Percentiles rank a stretch among this genome's conserved stretches.
phyloP scores from a whole-genome alignment of 257 asterid genomes.

The Gentiana straminea region DNA sequence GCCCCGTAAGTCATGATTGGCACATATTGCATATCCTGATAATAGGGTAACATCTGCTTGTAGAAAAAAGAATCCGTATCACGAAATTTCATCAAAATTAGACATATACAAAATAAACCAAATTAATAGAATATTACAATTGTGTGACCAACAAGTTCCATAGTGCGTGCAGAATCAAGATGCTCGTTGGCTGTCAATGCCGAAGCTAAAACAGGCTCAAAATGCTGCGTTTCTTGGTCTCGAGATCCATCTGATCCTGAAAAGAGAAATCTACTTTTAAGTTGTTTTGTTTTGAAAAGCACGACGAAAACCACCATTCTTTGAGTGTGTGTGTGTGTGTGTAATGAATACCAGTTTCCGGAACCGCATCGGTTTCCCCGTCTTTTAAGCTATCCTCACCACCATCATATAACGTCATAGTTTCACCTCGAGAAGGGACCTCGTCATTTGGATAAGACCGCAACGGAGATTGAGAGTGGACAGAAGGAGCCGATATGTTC shows the following conservation, averaged over 20 bases:
- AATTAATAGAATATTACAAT: constrained; percentile 21
- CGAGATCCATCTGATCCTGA: constrained; percentile 33
- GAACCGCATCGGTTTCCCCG: constrained; percentile 21
- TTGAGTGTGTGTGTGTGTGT: neutral
- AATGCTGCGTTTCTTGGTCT: neutral
- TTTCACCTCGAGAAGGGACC: constrained; percentile 32
- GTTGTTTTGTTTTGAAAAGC: neutral
- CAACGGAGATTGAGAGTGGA: constrained; percentile 61
- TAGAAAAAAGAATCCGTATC: too few relatives aligned
- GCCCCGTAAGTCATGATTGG: constrained; percentile 61
- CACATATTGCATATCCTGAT: constrained; percentile 56
- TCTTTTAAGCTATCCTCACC: constrained; percentile 26
- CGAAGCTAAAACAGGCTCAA: constrained; percentile 16
- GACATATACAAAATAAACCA: too few relatives aligned
- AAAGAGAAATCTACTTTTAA: constrained; percentile 7
- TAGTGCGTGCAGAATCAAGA: constrained; percentile 33
- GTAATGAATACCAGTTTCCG: constrained; percentile 31
- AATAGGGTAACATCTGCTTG: constrained; percentile 14
- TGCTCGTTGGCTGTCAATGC: constrained; percentile 13
- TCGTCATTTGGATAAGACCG: constrained; percentile 42
- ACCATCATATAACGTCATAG: constrained; percentile 17
- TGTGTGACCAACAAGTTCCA: constrained; percentile 73
- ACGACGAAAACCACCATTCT: too few relatives aligned
- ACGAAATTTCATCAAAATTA: too few relatives aligned
- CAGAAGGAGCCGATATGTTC: constrained; percentile 29